Base-by-base conservation (phyloP, 2,329 filamentous ascomycete species). In the Alternaria infectoria region DNA sequence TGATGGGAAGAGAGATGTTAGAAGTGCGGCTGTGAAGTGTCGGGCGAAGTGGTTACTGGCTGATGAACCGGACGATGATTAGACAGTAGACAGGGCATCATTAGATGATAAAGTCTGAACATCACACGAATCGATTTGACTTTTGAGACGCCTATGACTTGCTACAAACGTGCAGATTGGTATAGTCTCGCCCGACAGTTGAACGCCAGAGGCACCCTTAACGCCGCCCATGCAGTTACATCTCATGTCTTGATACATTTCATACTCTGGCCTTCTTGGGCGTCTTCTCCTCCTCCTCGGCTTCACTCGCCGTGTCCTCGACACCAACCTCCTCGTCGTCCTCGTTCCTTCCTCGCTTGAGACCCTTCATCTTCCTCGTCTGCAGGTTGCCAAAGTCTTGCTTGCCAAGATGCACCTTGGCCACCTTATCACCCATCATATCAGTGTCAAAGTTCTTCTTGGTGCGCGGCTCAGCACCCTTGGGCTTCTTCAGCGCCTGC, bases 391-490 rank as follows among this genome's bases (percentile, higher is more conserved):
- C 86, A 62, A 99, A 86, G 82, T 99, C 93, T 82, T 97, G 93
- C 84, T 91, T 93, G 76, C 92, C 93, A 64, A 97, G 82, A 80
- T 99, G 96, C 67, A 99, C 91, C 72, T 93, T 90, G 67, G 95
- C 96, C 68, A 98, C 86, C 90, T 98, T 98, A 82, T 99, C 96
- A 79, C 96, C 96, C 83, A 99, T 93, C 46, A 90, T 82, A 80
- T 98, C 94, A 61, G 92, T 96, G 58, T 89, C 88, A 73, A 99
- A 91, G 81, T 99, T 99, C 91, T 99, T 99, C 91, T 97, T 98
- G 65, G 91, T 90, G 61, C 86, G 85, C 83, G 92, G 90, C 83
- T 92, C 90, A 43, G 81, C 82, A 43, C 88, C 88, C 86, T 91
- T 94, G 54, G 93, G 87, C 84, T 91, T 93, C 87, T 90, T 93